phyloP scores from a whole-genome alignment of 2,329 filamentous ascomycete species.

The Colletotrichum agaves region DNA sequence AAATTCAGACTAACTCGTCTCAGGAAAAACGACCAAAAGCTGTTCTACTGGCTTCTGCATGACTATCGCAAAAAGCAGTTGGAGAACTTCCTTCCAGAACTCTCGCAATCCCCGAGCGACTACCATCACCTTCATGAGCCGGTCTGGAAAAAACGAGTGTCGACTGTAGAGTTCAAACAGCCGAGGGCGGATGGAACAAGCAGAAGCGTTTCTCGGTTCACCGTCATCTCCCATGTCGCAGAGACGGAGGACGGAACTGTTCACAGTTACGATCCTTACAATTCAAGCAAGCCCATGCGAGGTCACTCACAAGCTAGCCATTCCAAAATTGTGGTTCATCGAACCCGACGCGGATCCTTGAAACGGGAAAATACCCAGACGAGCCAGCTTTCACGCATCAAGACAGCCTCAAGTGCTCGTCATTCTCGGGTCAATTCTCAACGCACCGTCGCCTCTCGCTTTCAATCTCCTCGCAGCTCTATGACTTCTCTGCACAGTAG shows the following conservation, averaged over 20 bases:
- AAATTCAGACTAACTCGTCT: constrained; percentile 40
- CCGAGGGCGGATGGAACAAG: constrained; percentile 58
- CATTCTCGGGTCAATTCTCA: constrained; percentile 46
- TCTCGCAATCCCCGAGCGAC: constrained; percentile 89
- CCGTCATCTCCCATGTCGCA: constrained; percentile 71
- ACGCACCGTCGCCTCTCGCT: constrained; percentile 43
- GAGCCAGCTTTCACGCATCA: constrained; percentile 47
- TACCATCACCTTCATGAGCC: constrained; percentile 81
- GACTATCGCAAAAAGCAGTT: constrained; percentile 86
- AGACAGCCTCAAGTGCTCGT: constrained; percentile 47
- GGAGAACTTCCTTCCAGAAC: constrained; percentile 84
- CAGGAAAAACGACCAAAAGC: constrained; percentile 88
- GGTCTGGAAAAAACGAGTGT: constrained; percentile 68
- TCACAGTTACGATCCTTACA: constrained; percentile 85
- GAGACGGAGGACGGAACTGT: constrained; percentile 61
- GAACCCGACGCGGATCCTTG: constrained; percentile 43
- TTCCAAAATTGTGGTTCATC: constrained; percentile 76
- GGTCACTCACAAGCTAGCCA: constrained; percentile 64
- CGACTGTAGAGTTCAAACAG: constrained; percentile 69
- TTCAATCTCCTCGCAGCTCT: constrained; percentile 53
- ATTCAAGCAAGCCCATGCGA: constrained; percentile 67
- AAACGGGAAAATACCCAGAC: constrained; percentile 47
- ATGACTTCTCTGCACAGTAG: constrained; percentile 62
- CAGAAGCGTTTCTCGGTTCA: constrained; percentile 69
- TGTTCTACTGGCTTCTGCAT: constrained; percentile 88